phyloP scores from a whole-genome alignment of 352 stramenopile species.

The Phytophthora parvispora region DNA sequence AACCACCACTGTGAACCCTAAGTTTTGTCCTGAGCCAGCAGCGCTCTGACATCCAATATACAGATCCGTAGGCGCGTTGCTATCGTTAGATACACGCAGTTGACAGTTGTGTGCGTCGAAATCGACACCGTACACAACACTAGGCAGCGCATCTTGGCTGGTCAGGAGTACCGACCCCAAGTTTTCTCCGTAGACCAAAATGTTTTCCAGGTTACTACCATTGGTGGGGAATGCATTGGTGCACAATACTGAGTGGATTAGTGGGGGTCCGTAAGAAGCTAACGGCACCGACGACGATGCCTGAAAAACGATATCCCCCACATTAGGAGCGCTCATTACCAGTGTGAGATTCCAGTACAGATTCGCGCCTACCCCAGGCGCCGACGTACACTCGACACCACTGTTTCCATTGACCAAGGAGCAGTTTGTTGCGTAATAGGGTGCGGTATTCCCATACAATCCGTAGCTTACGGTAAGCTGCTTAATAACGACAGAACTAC shows the following conservation, averaged over 20 bases:
- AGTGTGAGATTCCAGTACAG: slow-evolving; percentile 66
- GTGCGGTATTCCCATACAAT: slow-evolving; percentile 41
- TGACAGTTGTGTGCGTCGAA: slow-evolving; percentile 41
- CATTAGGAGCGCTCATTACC: slow-evolving; percentile 44
- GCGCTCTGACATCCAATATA: slow-evolving; percentile 51
- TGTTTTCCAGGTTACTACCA: slow-evolving; percentile 37
- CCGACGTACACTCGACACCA: slow-evolving; percentile 50
- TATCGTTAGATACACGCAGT: slow-evolving; percentile 3
- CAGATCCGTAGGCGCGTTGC: slow-evolving; percentile 13
- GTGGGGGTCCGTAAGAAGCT: slow-evolving; percentile 43
- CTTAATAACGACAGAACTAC: slow-evolving; percentile 44
- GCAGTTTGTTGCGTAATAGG: slow-evolving; percentile 52
- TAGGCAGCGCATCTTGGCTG: slow-evolving; percentile 13
- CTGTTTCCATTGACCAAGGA: slow-evolving; percentile 56
- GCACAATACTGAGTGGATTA: slow-evolving; percentile 41
- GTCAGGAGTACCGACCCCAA: slow-evolving; percentile 36
- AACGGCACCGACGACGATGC: slow-evolving; percentile 48
- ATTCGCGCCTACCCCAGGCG: slow-evolving; percentile 44
- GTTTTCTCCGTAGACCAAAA: slow-evolving; percentile 57
- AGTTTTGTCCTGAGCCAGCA: slow-evolving; percentile 43
- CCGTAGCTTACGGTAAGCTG: slow-evolving; percentile 56
- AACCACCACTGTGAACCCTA: slow-evolving; percentile 48
- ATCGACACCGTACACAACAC: slow-evolving; percentile 50
- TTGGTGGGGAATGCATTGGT: slow-evolving; percentile 43
- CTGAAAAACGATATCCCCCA: slow-evolving; percentile 52